A percentile compares a stretch with the other conserved stretches of the same genome.
These are phyloP conservation scores for Symbiodinium natans DNA, from an alignment of 73 alveolate genomes.

Conservation along the genomic window DNA sequence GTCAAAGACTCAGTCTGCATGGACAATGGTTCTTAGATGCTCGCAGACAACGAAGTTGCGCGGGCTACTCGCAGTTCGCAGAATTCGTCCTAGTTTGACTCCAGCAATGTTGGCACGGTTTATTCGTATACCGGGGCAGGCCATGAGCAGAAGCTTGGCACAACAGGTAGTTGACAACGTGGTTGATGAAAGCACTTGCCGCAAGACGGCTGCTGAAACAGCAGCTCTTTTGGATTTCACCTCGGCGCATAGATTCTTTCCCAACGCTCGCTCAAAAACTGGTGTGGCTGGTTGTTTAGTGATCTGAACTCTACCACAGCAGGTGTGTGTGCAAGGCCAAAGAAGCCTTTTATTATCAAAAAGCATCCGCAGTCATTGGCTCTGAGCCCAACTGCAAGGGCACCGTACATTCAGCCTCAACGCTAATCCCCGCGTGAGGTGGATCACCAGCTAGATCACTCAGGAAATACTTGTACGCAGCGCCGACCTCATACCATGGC, in stretches of 20 bases:
- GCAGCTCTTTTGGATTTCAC: background rate
- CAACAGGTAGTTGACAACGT: too few species aligned
- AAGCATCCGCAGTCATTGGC: background rate
- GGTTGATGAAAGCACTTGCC: too few species aligned
- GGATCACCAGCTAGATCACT: conserved; percentile 15
- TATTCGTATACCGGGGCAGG: too few species aligned
- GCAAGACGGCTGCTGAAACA: background rate
- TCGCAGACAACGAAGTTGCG: conserved; percentile 9
- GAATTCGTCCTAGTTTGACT: background rate
- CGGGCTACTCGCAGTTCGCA: background rate
- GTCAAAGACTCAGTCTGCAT: too few species aligned
- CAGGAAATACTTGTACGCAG: conserved; percentile 63
- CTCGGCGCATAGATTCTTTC: background rate
- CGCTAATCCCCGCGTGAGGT: conserved; percentile 93
- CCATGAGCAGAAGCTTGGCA: background rate
- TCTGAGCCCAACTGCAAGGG: background rate
- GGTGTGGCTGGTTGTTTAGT: too few species aligned
- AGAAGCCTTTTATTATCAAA: background rate
- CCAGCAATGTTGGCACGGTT: too few species aligned
- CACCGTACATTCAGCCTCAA: conserved; percentile 15
- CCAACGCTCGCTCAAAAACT: background rate
- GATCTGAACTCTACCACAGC: too few species aligned
- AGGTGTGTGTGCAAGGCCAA: too few species aligned
- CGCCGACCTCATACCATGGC: background rate
- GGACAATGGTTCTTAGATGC: too few species aligned